A percentile compares a stretch with the other conserved stretches of the same genome.
Conservation (phyloP, 2,329 filamentous ascomycete species). For the Colletotrichum cereale region DNA sequence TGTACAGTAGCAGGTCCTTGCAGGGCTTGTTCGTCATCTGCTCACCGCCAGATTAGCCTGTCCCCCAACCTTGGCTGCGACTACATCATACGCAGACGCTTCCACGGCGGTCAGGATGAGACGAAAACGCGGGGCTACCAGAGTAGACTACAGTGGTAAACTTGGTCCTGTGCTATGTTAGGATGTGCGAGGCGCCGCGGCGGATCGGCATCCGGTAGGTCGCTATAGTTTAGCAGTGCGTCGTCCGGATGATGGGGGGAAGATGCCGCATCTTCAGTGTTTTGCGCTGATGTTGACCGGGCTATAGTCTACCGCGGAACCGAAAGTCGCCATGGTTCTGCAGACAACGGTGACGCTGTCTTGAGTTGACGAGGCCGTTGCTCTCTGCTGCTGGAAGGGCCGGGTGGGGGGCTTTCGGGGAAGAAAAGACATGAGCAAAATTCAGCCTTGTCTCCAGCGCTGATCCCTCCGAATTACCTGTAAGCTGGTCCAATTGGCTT, state of each 20-base stretch:
- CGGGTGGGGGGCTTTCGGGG: background rate
- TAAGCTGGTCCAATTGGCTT: background rate
- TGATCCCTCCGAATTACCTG: background rate
- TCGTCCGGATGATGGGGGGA: slow-evolving; percentile 1
- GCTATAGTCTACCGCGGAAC: background rate
- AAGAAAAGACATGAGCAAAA: slow-evolving; percentile 19
- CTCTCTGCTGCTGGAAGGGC: background rate
- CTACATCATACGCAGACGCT: slow-evolving; percentile 29
- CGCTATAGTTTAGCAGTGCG: slow-evolving; percentile 3
- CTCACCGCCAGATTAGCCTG: slow-evolving; percentile 33
- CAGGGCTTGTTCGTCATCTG: slow-evolving; percentile 28
- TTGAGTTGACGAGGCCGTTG: background rate
- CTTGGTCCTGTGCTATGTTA: background rate
- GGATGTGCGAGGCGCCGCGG: slow-evolving; percentile 6
- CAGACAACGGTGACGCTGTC: slow-evolving; percentile 9
- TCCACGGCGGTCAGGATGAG: slow-evolving; percentile 4
- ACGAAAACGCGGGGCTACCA: slow-evolving; percentile 20
- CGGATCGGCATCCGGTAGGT: slow-evolving; percentile 15
- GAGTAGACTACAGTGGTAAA: background rate
- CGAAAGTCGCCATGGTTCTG: background rate
- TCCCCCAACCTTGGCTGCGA: slow-evolving; percentile 34
- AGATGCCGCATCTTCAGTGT: background rate
- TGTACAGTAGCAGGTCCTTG: slow-evolving; percentile 27
- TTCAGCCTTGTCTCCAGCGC: slow-evolving; percentile 2
- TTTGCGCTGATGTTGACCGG: background rate